Percentiles rank a stretch among this genome's conserved stretches.
These are phyloP conservation scores for Sideroxylon spinosum DNA, from an alignment of 179 eudicot species.

Conservation along the genomic window DNA sequence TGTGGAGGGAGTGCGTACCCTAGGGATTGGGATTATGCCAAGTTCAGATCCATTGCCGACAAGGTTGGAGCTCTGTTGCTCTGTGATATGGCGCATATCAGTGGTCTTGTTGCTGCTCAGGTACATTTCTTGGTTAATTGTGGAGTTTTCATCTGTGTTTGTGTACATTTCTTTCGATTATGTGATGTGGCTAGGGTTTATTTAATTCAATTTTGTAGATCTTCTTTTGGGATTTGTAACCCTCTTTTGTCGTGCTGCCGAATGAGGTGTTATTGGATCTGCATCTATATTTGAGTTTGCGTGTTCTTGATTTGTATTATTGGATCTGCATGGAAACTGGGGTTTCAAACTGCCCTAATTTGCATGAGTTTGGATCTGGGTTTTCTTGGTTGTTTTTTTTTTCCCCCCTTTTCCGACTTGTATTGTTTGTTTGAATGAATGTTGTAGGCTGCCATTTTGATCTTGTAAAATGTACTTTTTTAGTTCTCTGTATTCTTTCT, in stretches of 20 bases:
- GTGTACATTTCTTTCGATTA: neutral
- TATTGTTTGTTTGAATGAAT: neutral
- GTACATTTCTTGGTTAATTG: conserved; percentile 29
- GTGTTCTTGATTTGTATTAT: too few species aligned
- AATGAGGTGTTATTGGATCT: conserved; percentile 37
- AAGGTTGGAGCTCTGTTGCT: conserved; percentile 84
- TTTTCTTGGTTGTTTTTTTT: neutral
- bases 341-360: too few species aligned
- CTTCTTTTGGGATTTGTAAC: neutral
- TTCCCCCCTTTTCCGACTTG: neutral
- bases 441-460: neutral
- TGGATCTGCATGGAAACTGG: too few species aligned
- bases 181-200: neutral
- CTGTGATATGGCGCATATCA: conserved; percentile 97
- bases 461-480: neutral
- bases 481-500: neutral
- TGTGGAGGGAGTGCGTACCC: conserved; percentile 98
- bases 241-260: conserved; percentile 59
- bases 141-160: neutral
- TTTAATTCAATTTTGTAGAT: neutral
- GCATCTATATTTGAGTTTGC: too few species aligned
- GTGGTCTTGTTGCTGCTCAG: conserved; percentile 99
- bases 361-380: conserved; percentile 28
- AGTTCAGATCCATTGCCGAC: conserved; percentile 69
- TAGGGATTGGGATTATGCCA: conserved; percentile 87